These are phyloP conservation scores for Alloteropsis angusta DNA, from an alignment of 202 grass and related monocot genomes.

Conservation along the genomic window DNA sequence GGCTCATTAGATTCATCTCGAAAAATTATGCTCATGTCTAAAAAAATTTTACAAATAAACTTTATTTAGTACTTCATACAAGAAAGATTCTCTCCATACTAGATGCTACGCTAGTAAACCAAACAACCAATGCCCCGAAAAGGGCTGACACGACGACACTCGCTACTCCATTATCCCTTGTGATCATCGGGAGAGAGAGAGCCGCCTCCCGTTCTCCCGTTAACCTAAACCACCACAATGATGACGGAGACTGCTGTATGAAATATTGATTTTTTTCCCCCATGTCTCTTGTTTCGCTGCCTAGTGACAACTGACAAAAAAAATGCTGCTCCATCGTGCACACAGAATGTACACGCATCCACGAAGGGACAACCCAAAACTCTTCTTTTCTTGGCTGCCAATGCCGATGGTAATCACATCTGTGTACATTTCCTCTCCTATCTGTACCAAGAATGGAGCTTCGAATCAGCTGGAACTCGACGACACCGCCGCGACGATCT, in stretches of 20 bases:
- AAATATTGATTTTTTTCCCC: not conserved
- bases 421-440: constrained; percentile 13
- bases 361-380: not conserved
- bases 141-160: not conserved
- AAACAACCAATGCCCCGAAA: not conserved
- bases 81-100: no score
- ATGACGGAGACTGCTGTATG: not conserved
- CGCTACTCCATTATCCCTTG: not conserved
- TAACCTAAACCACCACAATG: not conserved
- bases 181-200: not conserved
- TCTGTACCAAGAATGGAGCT: not conserved
- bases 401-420: not conserved
- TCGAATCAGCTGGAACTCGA: constrained; percentile 30
- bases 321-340: no score
- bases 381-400: not conserved
- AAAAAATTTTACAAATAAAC: no score
- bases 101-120: no score
- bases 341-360: not conserved
- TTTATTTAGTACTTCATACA: no score
- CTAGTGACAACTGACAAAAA: not conserved
- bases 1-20: no score
- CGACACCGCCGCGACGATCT: constrained; percentile 43
- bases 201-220: not conserved
- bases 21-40: no score
- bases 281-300: not conserved